Base-by-base conservation (phyloP, 495 filamentous ascomycete species). In the Tuber aestivum region DNA sequence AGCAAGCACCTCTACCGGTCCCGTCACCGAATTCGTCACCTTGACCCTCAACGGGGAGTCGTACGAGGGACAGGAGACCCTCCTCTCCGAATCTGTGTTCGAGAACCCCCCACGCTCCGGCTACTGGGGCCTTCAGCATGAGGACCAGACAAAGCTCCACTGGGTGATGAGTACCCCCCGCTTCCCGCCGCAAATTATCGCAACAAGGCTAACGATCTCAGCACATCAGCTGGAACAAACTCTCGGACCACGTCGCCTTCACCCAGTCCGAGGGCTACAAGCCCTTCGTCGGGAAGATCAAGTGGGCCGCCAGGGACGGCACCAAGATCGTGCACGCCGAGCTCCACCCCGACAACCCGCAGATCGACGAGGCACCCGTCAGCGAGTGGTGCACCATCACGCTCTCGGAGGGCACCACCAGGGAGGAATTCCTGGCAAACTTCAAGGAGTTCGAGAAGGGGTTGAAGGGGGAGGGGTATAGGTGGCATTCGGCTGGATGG, bases 401-500 rank as follows among this genome's bases (percentile, higher is more conserved):
- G 10, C 20, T 81, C 65, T 69, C 50, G 16, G 27, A 72, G 20
- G 72, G 70, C 2, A 7, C 42, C 7, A 73, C 48, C n/a, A 75
- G 72, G 45, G 76, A 74, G 12, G 76, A 76, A 16, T 76, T 74
- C 70, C 14, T 70, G 3, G 41, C 32, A 18, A 35, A 48, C 8
- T 77, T 70, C 4, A 41, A 65, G 18, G 41, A 71, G 37, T 72
- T 82, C 14, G 73, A 76, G 56, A 45, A 40, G 69, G 42, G 38
- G 8, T 75, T 82, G 68, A 73, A 44, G 56, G 35, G n/a, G 9
- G 78, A 70, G 7, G 77, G 78, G 9, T 78, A 75, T 45, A 72
- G 45, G 48, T 71, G 48, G 2, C 72, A 82, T n/a, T 37, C 74
- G 12, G 41, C 35, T 14, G 79, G 79, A 21, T 81, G 76, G 76